phyloP scores from a whole-genome alignment of 257 asterid genomes.

The Marsdenia floribunda region DNA sequence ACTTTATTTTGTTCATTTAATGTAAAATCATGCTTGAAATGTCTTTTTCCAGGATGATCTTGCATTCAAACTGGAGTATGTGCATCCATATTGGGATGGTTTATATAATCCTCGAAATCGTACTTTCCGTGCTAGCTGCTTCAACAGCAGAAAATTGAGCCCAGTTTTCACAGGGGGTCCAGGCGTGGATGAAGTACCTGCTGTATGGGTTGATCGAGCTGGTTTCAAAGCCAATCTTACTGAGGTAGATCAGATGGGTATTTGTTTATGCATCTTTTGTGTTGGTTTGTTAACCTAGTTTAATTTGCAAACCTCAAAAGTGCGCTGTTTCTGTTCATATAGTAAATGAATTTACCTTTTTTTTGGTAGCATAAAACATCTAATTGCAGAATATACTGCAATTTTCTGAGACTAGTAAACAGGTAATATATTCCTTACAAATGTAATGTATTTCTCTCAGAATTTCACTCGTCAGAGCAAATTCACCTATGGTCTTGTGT shows the following conservation, averaged over 20 bases:
- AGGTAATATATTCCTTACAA: not conserved
- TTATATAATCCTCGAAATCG: conserved; percentile 85
- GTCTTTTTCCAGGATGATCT: conserved; percentile 75
- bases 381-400: not conserved
- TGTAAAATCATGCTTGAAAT: not conserved
- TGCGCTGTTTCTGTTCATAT: not conserved
- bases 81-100: conserved; percentile 92
- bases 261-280: not conserved
- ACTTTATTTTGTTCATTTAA: conserved; percentile 2
- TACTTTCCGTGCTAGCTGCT: conserved; percentile 83
- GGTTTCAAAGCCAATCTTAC: conserved; percentile 89
- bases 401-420: not conserved
- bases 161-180: conserved; percentile 99
- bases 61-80: conserved; percentile 91
- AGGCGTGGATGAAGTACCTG: conserved; percentile 93
- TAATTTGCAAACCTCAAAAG: not conserved
- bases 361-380: not conserved
- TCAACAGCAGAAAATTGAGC: conserved; percentile 91
- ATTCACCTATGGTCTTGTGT: conserved; percentile 87
- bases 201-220: conserved; percentile 96
- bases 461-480: conserved; percentile 94
- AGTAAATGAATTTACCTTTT: not conserved
- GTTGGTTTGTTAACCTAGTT: not conserved
- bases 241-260: conserved; percentile 44
- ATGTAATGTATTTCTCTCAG: conserved; percentile 36